These are phyloP conservation scores for Leptographium galeiforme DNA, from an alignment of 2,329 filamentous ascomycete genomes.

Conservation along the genomic window DNA sequence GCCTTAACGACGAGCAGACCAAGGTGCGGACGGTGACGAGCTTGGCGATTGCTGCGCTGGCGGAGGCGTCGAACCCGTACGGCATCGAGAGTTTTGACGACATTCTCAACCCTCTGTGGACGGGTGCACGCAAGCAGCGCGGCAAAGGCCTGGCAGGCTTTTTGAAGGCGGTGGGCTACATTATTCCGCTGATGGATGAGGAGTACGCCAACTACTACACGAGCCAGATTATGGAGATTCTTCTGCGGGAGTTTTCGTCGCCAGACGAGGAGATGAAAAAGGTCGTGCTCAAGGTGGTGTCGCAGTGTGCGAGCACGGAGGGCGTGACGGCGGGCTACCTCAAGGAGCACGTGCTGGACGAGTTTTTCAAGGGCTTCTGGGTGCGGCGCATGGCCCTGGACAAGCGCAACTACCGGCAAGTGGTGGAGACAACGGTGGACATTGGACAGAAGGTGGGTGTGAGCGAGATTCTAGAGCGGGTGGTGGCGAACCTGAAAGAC, in stretches of 20 bases:
- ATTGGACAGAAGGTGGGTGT: conserved; percentile 96
- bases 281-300: conserved; percentile 93
- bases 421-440: conserved; percentile 95
- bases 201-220: conserved; percentile 99
- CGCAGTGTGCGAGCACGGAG: conserved; percentile 85
- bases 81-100: conserved; percentile 99
- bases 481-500: conserved; percentile 93
- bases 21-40: conserved; percentile 96
- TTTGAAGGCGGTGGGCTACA: conserved; percentile 93
- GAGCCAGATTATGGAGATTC: conserved; percentile 95
- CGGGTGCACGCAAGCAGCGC: conserved; percentile 85
- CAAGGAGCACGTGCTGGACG: conserved; percentile 85
- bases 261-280: conserved; percentile 99
- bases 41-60: conserved; percentile 84
- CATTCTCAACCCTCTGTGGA: conserved; percentile 95
- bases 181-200: conserved; percentile 98
- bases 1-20: conserved; percentile 92
- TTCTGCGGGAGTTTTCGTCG: conserved; percentile 88
- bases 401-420: conserved; percentile 93
- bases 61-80: conserved; percentile 93
- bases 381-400: conserved; percentile 92
- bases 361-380: conserved; percentile 99
- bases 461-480: conserved; percentile 82
- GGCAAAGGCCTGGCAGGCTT: conserved; percentile 94
- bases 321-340: conserved; percentile 91